A percentile compares a stretch with the other conserved stretches of the same genome.
Evolutionary conservation across 495 filamentous ascomycete genomes (phyloP).

Genomic region (Penicillium arizonense): DNA sequence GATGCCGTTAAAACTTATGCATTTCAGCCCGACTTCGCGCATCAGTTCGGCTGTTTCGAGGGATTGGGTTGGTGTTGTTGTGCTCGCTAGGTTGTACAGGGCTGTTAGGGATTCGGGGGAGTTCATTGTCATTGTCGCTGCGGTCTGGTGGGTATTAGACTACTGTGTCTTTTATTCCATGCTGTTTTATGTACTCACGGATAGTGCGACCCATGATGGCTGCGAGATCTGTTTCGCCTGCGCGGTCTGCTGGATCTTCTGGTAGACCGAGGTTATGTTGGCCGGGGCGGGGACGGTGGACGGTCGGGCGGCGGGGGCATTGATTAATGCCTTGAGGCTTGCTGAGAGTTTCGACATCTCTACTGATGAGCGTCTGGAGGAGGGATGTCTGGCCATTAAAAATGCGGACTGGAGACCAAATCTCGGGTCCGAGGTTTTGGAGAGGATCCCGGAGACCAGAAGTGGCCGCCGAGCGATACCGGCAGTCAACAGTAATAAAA

Average conservation of each 20-base stretch:
- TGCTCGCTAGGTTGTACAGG: slow-evolving; percentile 53
- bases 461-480: slow-evolving; percentile 9
- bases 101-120: slow-evolving; percentile 61
- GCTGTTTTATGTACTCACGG: slow-evolving; percentile 38
- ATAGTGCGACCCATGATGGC: slow-evolving; percentile 63
- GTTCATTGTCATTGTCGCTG: slow-evolving; percentile 74
- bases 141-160: slow-evolving; percentile 45
- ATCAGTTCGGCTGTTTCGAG: slow-evolving; percentile 68
- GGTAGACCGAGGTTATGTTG: slow-evolving; percentile 59
- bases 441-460: slow-evolving; percentile 3
- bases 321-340: slow-evolving; percentile 69
- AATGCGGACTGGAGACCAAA: not conserved
- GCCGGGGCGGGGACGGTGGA: slow-evolving; percentile 62
- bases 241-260: slow-evolving; percentile 55
- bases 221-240: slow-evolving; percentile 52
- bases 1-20: slow-evolving; percentile 82
- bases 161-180: slow-evolving; percentile 7
- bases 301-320: slow-evolving; percentile 62
- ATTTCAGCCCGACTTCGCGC: slow-evolving; percentile 77
- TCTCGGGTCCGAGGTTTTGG: not conserved
- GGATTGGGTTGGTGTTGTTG: slow-evolving; percentile 25
- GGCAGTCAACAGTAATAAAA: not conserved
- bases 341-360: slow-evolving; percentile 68
- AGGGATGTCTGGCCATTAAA: slow-evolving; percentile 7
- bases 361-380: not conserved